Conservation (phyloP, 2,329 filamentous ascomycete species). For the Neoarthrinium moseri region DNA sequence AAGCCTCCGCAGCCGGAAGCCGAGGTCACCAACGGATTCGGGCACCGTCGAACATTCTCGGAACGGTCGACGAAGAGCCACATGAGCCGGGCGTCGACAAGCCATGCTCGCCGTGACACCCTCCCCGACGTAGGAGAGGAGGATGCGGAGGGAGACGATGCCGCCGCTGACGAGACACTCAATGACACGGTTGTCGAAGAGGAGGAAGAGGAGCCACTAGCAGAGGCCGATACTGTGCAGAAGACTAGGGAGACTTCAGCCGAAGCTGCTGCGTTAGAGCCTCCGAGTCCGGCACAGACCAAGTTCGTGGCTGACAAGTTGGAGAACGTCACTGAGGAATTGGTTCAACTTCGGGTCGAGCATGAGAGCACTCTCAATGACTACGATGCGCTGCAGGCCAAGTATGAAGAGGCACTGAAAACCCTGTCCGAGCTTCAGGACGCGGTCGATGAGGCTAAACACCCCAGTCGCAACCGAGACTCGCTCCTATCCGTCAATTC, state of each 20-base stretch:
- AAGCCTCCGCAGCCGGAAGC: constrained; percentile 37
- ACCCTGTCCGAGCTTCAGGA: constrained; percentile 85
- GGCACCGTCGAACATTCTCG: constrained; percentile 42
- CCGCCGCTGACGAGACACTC: constrained; percentile 4
- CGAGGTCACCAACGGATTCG: constrained; percentile 37
- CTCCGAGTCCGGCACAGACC: constrained; percentile 74
- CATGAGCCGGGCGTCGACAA: constrained; percentile 44
- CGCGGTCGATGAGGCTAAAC: constrained; percentile 73
- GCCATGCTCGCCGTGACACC: constrained; percentile 48
- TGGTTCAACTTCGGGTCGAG: constrained; percentile 85
- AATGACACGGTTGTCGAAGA: constrained; percentile 2
- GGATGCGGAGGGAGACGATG: constrained; percentile 31
- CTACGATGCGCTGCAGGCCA: constrained; percentile 76
- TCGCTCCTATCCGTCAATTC: constrained; percentile 55
- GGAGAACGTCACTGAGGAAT: constrained; percentile 85
- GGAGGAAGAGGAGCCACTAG: constrained; percentile 13
- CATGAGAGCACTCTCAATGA: constrained; percentile 83
- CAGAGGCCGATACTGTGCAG: constrained; percentile 1
- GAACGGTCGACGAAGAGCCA: constrained; percentile 57
- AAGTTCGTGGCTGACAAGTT: constrained; percentile 90
- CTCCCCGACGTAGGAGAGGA: constrained; percentile 54
- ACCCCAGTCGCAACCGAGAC: constrained; percentile 54
- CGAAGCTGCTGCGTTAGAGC: constrained; percentile 48
- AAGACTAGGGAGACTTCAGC: constrained; percentile 8
- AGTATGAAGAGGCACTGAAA: constrained; percentile 87